A percentile compares a stretch with the other conserved stretches of the same genome.
These are phyloP conservation scores for Rhododendron griersonianum DNA, from an alignment of 148 eudicot genomes.

Conservation along the genomic window DNA sequence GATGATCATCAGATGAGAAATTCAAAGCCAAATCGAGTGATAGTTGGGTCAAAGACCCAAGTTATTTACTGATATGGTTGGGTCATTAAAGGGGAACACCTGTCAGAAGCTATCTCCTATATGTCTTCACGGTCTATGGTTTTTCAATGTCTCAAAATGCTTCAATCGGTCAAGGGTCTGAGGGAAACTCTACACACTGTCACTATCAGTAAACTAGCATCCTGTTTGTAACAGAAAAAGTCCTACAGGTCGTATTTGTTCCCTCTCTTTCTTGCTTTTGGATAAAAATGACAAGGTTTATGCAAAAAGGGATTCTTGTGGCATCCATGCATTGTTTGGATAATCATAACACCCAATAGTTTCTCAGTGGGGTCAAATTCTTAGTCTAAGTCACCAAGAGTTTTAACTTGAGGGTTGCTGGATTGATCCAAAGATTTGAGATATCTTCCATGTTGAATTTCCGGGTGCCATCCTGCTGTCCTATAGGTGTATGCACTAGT, in stretches of 20 bases:
- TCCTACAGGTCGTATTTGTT: neutral
- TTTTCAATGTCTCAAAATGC: neutral
- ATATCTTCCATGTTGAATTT: neutral
- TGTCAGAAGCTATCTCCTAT: neutral
- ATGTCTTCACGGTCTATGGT: neutral
- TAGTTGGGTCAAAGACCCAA: too few species aligned
- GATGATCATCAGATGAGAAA: neutral
- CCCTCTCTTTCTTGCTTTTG: neutral
- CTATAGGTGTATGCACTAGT: neutral
- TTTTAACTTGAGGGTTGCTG: neutral
- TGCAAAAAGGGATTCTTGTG: neutral
- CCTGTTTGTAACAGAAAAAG: neutral
- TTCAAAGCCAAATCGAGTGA: too few species aligned
- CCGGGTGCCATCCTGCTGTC: neutral
- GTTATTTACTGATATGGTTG: too few species aligned
- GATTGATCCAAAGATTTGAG: neutral
- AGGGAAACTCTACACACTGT: neutral
- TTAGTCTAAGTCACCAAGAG: neutral
- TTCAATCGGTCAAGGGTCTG: neutral
- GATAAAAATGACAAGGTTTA: neutral
- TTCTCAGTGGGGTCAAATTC: neutral
- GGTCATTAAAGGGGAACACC: neutral
- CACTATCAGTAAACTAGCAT: neutral
- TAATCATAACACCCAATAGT: neutral
- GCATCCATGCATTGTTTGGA: neutral